phyloP scores from a whole-genome alignment of 441 rosid species.

The Pelargonium cotyledonis region DNA sequence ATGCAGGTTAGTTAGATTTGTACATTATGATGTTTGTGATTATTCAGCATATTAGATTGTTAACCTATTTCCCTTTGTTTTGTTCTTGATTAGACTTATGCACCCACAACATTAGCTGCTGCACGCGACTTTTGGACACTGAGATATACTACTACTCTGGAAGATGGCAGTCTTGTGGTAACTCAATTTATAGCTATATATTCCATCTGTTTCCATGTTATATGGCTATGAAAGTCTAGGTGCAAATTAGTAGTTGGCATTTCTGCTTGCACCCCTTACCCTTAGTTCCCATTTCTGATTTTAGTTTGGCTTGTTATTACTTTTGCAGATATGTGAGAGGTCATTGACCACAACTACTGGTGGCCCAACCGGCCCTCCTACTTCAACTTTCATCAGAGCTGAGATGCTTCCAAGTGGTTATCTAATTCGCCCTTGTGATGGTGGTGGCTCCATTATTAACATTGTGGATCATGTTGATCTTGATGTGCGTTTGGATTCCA shows the following conservation, averaged over 20 bases:
- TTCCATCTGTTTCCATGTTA: slow-evolving; percentile 29
- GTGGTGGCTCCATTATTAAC: slow-evolving; percentile 97
- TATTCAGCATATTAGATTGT: slow-evolving; percentile 21
- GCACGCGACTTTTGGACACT: slow-evolving; percentile 98
- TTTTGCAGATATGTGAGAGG: slow-evolving; percentile 79
- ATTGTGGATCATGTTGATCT: slow-evolving; percentile 94
- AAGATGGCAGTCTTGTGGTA: slow-evolving; percentile 99
- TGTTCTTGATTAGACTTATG: slow-evolving; percentile 55
- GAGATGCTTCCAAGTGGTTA: slow-evolving; percentile 96
- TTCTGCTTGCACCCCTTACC: slow-evolving; percentile 25
- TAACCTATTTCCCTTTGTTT: slow-evolving; percentile 22
- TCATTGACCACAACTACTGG: slow-evolving; percentile 94
- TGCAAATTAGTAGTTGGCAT: neutral
- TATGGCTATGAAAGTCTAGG: neutral
- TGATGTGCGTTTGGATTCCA: slow-evolving; percentile 51
- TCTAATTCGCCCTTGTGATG: slow-evolving; percentile 92
- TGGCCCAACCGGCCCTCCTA: slow-evolving; percentile 69
- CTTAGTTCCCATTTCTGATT: neutral
- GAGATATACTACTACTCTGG: slow-evolving; percentile 83
- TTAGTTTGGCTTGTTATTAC: slow-evolving; percentile 22
- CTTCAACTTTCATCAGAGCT: slow-evolving; percentile 88
- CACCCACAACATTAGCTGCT: slow-evolving; percentile 95
- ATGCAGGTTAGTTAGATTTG: slow-evolving; percentile 55
- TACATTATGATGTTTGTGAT: neutral
- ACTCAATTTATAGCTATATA: slow-evolving; percentile 9